Evolutionary conservation across 306 rosid genomes (phyloP).

Genomic region (Lotus japonicus): DNA sequence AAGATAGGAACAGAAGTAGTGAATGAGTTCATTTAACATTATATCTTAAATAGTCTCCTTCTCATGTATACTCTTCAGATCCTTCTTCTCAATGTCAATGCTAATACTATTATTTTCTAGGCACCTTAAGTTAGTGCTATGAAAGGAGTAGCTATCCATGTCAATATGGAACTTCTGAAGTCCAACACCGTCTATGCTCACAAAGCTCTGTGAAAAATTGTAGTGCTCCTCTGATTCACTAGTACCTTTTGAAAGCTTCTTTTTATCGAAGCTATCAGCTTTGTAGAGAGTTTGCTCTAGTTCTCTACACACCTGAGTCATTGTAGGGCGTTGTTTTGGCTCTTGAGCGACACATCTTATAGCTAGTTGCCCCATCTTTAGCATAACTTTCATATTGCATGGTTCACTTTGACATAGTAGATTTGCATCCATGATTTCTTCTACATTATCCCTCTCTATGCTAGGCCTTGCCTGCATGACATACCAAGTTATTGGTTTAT

Average conservation of each 20-base stretch:
- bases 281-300: constrained; percentile 47
- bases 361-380: constrained; percentile 68
- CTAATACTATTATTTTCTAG: constrained; percentile 49
- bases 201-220: constrained; percentile 53
- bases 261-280: constrained; percentile 33
- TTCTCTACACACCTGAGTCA: constrained; percentile 61
- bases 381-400: constrained; percentile 64
- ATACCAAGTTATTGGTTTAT: background rate
- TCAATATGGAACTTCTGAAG: constrained; percentile 56
- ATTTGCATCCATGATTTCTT: constrained; percentile 67
- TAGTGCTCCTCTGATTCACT: constrained; percentile 16
- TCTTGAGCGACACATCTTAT: constrained; percentile 52
- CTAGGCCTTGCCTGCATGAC: constrained; percentile 69
- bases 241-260: constrained; percentile 13
- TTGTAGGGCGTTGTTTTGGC: constrained; percentile 73
- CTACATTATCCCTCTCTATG: constrained; percentile 53
- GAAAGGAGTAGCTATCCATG: constrained; percentile 54
- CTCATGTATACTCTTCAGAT: constrained; percentile 18
- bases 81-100: constrained; percentile 31
- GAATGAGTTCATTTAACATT: background rate
- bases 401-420: constrained; percentile 44
- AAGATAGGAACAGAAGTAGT: background rate
- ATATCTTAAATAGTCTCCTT: constrained; percentile 11
- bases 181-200: constrained; percentile 58
- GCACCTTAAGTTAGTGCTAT: constrained; percentile 53